Evolutionary conservation across 228 moss, liverwort and hornwort species (phyloP).

Genomic region (Sphagnum magellanicum): DNA sequence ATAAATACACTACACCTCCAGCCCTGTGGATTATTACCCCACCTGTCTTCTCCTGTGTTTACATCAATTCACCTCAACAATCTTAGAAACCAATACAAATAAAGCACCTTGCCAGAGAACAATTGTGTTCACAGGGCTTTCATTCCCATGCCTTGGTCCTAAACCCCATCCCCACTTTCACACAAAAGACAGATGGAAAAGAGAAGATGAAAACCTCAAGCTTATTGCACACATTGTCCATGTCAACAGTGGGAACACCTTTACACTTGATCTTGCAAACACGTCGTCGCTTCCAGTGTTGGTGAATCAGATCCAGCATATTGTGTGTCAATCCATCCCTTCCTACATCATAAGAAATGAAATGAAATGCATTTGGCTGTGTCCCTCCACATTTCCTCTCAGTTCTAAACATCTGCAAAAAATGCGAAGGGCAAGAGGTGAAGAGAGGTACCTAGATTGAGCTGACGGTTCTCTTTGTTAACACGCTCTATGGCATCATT

Average conservation of each 20-base stretch:
- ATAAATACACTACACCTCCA: conserved; percentile 47
- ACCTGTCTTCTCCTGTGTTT: conserved; percentile 50
- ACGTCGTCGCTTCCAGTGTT: conserved; percentile 66
- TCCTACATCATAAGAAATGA: conserved; percentile 15
- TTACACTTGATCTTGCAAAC: conserved; percentile 64
- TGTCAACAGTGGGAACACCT: conserved; percentile 70
- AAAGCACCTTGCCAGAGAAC: neutral
- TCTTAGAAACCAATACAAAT: neutral
- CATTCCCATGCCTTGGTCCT: neutral
- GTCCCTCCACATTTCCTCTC: neutral
- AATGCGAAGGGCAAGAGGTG: no score
- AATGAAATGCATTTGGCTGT: no score
- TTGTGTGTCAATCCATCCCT: conserved; percentile 72
- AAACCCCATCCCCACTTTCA: neutral
- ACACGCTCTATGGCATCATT: conserved; percentile 37
- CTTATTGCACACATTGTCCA: conserved; percentile 63
- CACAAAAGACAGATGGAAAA: conserved; percentile 3
- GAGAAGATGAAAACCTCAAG: conserved; percentile 38
- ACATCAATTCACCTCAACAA: neutral
- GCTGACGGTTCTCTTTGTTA: conserved; percentile 51
- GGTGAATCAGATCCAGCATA: conserved; percentile 49
- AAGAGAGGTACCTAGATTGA: conserved; percentile 38
- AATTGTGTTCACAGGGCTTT: neutral
- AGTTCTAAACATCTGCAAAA: neutral
- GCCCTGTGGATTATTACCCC: conserved; percentile 49